Base-by-base conservation (phyloP, 148 eudicot genomes). In the Euryodendron excelsum region DNA sequence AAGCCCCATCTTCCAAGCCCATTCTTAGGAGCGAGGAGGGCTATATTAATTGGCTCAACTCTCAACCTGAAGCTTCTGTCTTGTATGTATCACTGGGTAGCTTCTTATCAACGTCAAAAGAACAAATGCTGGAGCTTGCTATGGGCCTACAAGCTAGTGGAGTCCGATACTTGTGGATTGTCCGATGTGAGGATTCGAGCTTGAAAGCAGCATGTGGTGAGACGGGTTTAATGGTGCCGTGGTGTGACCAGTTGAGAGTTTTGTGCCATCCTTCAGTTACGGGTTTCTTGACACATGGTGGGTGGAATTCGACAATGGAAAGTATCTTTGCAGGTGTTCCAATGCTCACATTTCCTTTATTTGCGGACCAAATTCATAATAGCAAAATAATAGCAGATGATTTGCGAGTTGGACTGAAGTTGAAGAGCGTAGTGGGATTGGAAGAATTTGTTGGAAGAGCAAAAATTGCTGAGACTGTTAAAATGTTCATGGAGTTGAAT, bases 31-130 rank as follows among this genome's bases (percentile, higher is more conserved):
- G n/a, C n/a, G 6, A 68, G 0, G 34, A 5, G 44, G 55, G 34
- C 66, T 66, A n/a, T 23, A 30, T n/a, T n/a, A 21, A 36, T 3
- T 77, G 80, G 80, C 73, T 77, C 63, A 25, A 25, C 63, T 59
- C 63, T 25, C 63, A 59, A 25, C 63, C 63, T 59, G 63, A 59
- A 10, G 27, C 63, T 59, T 59, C 63, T 59, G 63, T 59, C 12
- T 11, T 59, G 63, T 59, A 59, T 59, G 31, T 59, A 25, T 59
- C 63, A 10, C 3, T 59, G 15, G 63, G 63, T 9, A 59, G 63
- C 63, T 25, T 59, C 63, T 59, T 59, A 17, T 59, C 63, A 25
- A 27, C 63, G 12, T 59, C 63, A 59, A 59, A 13, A 10, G 63
- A 59, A 28, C 63, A 25, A 25, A 59, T 25, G 31, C 2, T 11